Evolutionary conservation across 2,329 filamentous ascomycete species (phyloP).

Genomic region (Alternaria novae-zelandiae): DNA sequence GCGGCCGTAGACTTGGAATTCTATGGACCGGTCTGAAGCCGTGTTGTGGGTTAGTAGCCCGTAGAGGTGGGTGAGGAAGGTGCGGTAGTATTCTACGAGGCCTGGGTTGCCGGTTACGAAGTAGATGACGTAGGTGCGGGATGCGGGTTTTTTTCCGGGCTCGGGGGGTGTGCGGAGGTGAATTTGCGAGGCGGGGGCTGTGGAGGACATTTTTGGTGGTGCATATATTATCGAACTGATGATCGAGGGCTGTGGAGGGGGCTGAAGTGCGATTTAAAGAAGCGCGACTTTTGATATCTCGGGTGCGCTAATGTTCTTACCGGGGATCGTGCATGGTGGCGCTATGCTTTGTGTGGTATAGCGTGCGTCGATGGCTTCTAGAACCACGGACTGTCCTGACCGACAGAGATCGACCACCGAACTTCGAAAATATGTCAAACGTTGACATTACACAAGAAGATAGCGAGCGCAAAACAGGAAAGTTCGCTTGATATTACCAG

Average conservation of each 20-base stretch:
- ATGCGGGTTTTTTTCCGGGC: slow-evolving; percentile 25
- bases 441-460: background rate
- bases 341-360: slow-evolving; percentile 1
- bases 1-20: slow-evolving; percentile 50
- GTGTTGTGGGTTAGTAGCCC: slow-evolving; percentile 55
- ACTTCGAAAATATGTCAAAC: background rate
- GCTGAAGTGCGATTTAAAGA: slow-evolving; percentile 8
- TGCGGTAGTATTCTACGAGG: slow-evolving; percentile 73
- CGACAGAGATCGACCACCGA: background rate
- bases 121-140: slow-evolving; percentile 63
- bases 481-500: background rate
- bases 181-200: slow-evolving; percentile 28
- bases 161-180: slow-evolving; percentile 31
- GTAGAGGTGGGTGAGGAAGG: slow-evolving; percentile 68
- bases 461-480: background rate
- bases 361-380: background rate
- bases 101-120: slow-evolving; percentile 81
- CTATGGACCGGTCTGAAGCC: slow-evolving; percentile 18
- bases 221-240: too few species aligned
- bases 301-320: slow-evolving; percentile 14
- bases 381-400: background rate
- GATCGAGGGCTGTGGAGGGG: background rate
- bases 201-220: slow-evolving; percentile 11
- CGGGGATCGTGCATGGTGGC: background rate
- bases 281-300: slow-evolving; percentile 19